These are phyloP conservation scores for Neonectria ditissima DNA, from an alignment of 2,329 filamentous ascomycete genomes.

Conservation along the genomic window DNA sequence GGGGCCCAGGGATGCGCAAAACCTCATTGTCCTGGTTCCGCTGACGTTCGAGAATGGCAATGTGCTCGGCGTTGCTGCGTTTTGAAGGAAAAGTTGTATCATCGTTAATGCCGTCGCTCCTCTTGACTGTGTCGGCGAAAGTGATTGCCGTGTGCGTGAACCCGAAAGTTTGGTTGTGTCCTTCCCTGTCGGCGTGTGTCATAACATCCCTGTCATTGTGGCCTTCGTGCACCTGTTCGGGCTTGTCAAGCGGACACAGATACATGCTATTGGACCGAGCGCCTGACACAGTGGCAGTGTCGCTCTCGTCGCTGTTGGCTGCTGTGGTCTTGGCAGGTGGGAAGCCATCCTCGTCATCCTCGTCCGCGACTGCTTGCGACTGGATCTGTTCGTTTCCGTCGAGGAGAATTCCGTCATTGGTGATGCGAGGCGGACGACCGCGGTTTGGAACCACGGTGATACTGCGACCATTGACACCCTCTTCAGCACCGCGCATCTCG, in stretches of 20 bases:
- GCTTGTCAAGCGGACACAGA: constrained; percentile 37
- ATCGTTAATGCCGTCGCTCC: constrained; percentile 67
- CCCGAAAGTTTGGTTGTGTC: constrained; percentile 21
- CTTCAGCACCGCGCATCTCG: constrained; percentile 64
- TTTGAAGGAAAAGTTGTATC: constrained; percentile 64
- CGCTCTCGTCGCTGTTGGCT: constrained; percentile 53
- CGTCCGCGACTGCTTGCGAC: constrained; percentile 41
- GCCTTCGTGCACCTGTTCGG: constrained; percentile 30
- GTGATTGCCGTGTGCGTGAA: constrained; percentile 61
- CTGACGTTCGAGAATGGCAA: constrained; percentile 88
- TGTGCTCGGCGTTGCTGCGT: constrained; percentile 78
- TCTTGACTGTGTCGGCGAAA: constrained; percentile 75
- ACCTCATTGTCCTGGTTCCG: constrained; percentile 80
- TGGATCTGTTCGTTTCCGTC: constrained; percentile 45
- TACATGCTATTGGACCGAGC: constrained; percentile 43
- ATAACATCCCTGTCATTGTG: constrained; percentile 22
- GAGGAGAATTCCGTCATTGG: constrained; percentile 70
- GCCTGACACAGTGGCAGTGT: constrained; percentile 48
- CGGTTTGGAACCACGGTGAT: constrained; percentile 75
- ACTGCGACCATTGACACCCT: constrained; percentile 72
- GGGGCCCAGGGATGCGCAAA: constrained; percentile 88
- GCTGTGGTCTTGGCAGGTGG: constrained; percentile 40
- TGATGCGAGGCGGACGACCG: constrained; percentile 66
- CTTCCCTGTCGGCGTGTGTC: constrained; percentile 13
- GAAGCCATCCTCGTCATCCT: constrained; percentile 49